Conservation (phyloP, 768 basidiomycete genomes). For the Amyloporia xantha region DNA sequence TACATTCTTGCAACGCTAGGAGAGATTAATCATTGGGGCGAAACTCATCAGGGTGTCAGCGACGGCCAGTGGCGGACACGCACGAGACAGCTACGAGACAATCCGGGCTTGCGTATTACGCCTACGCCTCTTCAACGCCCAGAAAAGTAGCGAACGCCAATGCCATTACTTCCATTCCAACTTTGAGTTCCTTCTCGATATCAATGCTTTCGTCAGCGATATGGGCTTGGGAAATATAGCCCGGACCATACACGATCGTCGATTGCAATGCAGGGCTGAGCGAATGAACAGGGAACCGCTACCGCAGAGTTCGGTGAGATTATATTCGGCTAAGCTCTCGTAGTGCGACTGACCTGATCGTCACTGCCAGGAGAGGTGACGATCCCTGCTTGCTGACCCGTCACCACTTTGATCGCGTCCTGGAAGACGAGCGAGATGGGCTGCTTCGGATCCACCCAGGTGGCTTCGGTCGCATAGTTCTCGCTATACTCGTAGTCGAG, state of each 20-base stretch:
- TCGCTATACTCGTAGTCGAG: constrained; percentile 5
- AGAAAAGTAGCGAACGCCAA: constrained; percentile 2
- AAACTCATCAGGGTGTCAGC: too few species aligned
- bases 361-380: constrained; percentile 4
- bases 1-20: too few species aligned
- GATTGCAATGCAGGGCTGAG: neutral
- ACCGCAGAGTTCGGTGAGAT: neutral
- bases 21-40: too few species aligned
- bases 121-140: neutral
- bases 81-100: too few species aligned
- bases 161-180: constrained; percentile 6
- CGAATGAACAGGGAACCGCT: constrained; percentile 4
- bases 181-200: constrained; percentile 2
- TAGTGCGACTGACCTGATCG: constrained; percentile 2
- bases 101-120: neutral
- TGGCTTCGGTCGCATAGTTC: constrained; percentile 3
- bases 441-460: constrained; percentile 5
- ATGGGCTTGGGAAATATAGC: constrained; percentile 3
- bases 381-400: constrained; percentile 3
- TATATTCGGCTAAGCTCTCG: neutral
- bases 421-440: constrained; percentile 3
- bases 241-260: constrained; percentile 1
- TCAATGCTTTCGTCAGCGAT: constrained; percentile 6
- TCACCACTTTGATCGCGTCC: constrained; percentile 1
- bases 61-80: too few species aligned